A percentile compares a stretch with the other conserved stretches of the same genome.
These are phyloP conservation scores for Aspergillus neotritici DNA, from an alignment of 2,329 filamentous ascomycete species.

Conservation along the genomic window DNA sequence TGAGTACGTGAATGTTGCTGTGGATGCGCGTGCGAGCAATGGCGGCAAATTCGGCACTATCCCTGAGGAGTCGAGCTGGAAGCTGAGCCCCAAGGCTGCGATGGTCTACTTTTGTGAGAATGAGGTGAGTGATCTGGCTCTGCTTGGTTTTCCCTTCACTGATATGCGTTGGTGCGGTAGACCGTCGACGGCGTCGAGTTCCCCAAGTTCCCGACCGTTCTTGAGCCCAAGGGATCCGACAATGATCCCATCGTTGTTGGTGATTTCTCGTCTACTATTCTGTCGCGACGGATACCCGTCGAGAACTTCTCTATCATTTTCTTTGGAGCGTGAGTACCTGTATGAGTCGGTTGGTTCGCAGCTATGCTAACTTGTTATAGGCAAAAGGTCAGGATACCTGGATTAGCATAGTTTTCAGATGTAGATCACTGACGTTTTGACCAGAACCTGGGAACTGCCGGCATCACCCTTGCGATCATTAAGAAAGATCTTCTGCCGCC, in stretches of 20 bases:
- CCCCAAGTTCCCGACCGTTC: conserved; percentile 60
- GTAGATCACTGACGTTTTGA: not conserved
- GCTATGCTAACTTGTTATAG: too few species aligned
- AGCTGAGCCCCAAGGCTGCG: conserved; percentile 57
- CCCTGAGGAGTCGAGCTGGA: conserved; percentile 71
- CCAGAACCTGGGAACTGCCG: conserved; percentile 79
- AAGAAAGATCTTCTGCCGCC: conserved; percentile 74
- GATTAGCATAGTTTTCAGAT: too few species aligned
- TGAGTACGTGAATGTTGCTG: conserved; percentile 69
- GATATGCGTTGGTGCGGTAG: conserved; percentile 2
- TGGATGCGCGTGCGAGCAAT: conserved; percentile 59
- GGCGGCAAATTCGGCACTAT: conserved; percentile 82
- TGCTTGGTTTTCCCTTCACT: not conserved
- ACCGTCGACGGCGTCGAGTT: conserved; percentile 79
- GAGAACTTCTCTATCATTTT: conserved; percentile 68
- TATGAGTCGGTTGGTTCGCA: too few species aligned
- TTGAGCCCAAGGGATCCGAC: conserved; percentile 50
- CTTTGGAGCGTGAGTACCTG: conserved; percentile 44
- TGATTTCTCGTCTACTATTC: conserved; percentile 93
- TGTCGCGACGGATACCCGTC: conserved; percentile 54
- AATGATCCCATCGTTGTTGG: conserved; percentile 73
- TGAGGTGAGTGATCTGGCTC: conserved; percentile 43
- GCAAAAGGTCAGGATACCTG: too few species aligned
- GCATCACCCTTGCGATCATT: conserved; percentile 79
- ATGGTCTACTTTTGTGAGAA: conserved; percentile 91